phyloP scores from a whole-genome alignment of 169 alveolate species.

The Theileria orientalis region DNA sequence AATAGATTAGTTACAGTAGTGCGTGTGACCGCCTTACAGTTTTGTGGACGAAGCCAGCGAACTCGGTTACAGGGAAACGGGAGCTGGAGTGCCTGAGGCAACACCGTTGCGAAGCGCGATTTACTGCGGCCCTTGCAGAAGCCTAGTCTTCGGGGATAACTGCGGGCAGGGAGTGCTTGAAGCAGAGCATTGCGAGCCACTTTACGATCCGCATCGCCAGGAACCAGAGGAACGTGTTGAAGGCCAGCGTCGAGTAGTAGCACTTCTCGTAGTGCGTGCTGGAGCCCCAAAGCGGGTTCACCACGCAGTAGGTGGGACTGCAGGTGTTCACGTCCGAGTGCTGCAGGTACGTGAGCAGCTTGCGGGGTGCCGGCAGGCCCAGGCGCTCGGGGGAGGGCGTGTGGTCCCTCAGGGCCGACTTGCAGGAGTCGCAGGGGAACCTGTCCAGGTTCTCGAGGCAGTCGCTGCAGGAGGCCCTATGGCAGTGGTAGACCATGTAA shows the following conservation, averaged over 20 bases:
- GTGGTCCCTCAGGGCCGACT: neutral
- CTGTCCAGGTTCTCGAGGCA: conserved; percentile 25
- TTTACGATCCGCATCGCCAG: neutral
- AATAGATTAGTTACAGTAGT: no score
- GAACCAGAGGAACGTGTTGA: conserved; percentile 26
- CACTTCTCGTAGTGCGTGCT: conserved; percentile 64
- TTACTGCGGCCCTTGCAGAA: no score
- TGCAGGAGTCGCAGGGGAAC: conserved; percentile 6
- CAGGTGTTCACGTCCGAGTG: conserved; percentile 25
- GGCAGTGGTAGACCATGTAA: conserved; percentile 61
- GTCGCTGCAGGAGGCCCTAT: conserved; percentile 55
- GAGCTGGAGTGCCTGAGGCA: no score
- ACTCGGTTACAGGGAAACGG: no score
- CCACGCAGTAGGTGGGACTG: conserved; percentile 41
- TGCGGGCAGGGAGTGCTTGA: conserved; percentile 27
- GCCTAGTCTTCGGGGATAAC: neutral
- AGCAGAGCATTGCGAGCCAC: conserved; percentile 33
- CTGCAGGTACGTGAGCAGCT: neutral
- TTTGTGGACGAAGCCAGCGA: no score
- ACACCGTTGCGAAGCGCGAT: no score
- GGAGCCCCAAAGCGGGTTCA: conserved; percentile 28
- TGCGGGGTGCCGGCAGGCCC: neutral
- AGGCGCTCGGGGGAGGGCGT: neutral
- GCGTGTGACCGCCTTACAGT: no score
- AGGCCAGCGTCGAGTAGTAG: conserved; percentile 46